A percentile compares a stretch with the other conserved stretches of the same genome.
Evolutionary conservation across 2,329 filamentous ascomycete genomes (phyloP).

Genomic region (Colletotrichum sp.): DNA sequence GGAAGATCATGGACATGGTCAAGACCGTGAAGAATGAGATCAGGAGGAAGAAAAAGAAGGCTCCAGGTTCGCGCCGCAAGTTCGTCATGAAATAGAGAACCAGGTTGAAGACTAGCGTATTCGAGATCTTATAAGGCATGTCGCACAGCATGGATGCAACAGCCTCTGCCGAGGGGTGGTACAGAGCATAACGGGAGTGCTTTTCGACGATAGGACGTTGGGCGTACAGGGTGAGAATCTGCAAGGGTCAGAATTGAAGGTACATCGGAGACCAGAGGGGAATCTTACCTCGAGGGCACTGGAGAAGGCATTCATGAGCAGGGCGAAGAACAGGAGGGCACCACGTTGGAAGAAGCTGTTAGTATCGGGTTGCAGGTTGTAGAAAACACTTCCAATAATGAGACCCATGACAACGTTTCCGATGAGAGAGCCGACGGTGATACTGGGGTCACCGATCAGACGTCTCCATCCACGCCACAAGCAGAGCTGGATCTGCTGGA

Average conservation of each 20-base stretch:
- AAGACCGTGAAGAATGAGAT: conserved; percentile 76
- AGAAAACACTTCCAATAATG: conserved; percentile 83
- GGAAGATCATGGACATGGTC: conserved; percentile 87
- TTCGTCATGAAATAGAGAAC: conserved; percentile 89
- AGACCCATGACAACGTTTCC: conserved; percentile 79
- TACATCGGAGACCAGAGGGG: conserved; percentile 17
- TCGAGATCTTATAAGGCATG: conserved; percentile 81
- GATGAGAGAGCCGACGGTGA: conserved; percentile 72
- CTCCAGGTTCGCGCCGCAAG: conserved; percentile 72
- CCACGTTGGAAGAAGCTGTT: conserved; percentile 80
- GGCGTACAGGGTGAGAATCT: conserved; percentile 84
- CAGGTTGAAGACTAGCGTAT: conserved; percentile 78
- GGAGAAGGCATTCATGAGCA: conserved; percentile 84
- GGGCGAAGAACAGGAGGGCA: conserved; percentile 85
- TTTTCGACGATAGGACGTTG: conserved; percentile 94
- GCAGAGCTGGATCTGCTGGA: conserved; percentile 79
- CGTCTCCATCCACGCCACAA: conserved; percentile 82
- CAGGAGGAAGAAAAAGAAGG: conserved; percentile 87
- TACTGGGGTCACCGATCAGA: conserved; percentile 75
- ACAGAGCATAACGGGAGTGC: conserved; percentile 83
- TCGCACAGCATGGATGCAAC: conserved; percentile 86
- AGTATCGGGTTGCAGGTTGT: conserved; percentile 70
- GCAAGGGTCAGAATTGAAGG: neutral
- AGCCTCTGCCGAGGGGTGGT: conserved; percentile 90
- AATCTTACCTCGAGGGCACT: conserved; percentile 72